Percentiles rank a stretch among this genome's conserved stretches.
Conservation (phyloP, 179 eudicot species). For the Patellifolia procumbens region DNA sequence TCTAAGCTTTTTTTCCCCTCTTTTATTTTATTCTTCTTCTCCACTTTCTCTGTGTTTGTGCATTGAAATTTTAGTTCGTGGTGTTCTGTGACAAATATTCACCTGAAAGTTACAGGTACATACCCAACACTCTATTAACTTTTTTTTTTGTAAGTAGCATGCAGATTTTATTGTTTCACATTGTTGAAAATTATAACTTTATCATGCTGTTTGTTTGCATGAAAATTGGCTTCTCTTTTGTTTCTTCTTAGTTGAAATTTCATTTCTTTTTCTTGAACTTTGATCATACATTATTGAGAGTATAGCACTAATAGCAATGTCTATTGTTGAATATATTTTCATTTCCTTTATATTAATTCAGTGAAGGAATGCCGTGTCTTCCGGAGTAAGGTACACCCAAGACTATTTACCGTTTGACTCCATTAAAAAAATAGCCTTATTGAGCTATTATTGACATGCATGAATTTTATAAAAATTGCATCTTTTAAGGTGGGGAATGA, state of each 20-base stretch:
- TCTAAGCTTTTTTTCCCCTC: background rate
- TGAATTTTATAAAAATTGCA: background rate
- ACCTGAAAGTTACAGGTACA: slow-evolving; percentile 14
- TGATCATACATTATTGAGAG: background rate
- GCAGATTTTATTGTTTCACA: slow-evolving; percentile 10
- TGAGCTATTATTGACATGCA: background rate
- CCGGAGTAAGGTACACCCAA: too few relatives aligned
- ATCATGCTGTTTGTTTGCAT: background rate
- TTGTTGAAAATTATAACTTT: background rate
- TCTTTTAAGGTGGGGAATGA: background rate
- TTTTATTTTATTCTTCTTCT: background rate
- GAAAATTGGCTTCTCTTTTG: background rate
- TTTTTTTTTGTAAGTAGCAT: background rate
- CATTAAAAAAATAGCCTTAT: too few relatives aligned
- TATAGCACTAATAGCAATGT: background rate
- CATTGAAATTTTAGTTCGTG: background rate
- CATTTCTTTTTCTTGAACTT: background rate
- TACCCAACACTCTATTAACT: background rate
- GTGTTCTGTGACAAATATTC: background rate
- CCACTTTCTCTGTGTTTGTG: background rate
- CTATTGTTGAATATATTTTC: background rate
- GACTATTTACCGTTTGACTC: too few relatives aligned
- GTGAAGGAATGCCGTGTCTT: background rate
- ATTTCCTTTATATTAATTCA: background rate
- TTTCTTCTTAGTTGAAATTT: background rate